Percentiles rank a stretch among this genome's conserved stretches.
Evolutionary conservation across 768 basidiomycete genomes (phyloP).

Genomic region (Tulasnella sp.): DNA sequence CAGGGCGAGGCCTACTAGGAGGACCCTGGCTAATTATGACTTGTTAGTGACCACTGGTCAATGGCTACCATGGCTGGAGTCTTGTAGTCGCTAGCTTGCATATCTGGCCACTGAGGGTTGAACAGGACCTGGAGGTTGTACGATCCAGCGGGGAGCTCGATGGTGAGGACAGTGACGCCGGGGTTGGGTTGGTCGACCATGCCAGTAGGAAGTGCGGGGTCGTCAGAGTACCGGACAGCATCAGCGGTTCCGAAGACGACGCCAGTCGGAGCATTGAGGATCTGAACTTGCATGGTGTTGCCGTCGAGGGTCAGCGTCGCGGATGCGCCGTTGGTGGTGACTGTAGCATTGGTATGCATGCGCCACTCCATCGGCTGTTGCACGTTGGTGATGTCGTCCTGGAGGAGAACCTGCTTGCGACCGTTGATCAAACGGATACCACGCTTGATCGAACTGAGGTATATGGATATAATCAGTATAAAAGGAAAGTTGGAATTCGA

Average conservation of each 20-base stretch:
- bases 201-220: conserved; percentile 60
- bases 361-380: conserved; percentile 69
- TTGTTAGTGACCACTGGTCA: conserved; percentile 70
- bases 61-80: conserved; percentile 70
- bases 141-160: conserved; percentile 60
- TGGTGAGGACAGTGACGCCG: conserved; percentile 72
- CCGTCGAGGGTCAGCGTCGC: conserved; percentile 74
- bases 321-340: conserved; percentile 54
- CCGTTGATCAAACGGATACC: conserved; percentile 80
- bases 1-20: background rate
- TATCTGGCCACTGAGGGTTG: conserved; percentile 86
- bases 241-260: conserved; percentile 56
- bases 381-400: conserved; percentile 77
- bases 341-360: conserved; percentile 92
- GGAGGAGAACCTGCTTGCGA: conserved; percentile 83
- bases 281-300: conserved; percentile 59
- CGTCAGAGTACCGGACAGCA: conserved; percentile 56
- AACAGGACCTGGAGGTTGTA: conserved; percentile 82
- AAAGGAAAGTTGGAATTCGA: background rate
- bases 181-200: conserved; percentile 68
- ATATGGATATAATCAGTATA: background rate
- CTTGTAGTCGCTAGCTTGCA: conserved; percentile 57
- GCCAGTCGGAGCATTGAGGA: conserved; percentile 64
- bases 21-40: conserved; percentile 47
- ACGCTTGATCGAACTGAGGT: conserved; percentile 62